A percentile compares a stretch with the other conserved stretches of the same genome.
phyloP scores from a whole-genome alignment of 805 yeast genomes.

The Yarrowia hollandica region DNA sequence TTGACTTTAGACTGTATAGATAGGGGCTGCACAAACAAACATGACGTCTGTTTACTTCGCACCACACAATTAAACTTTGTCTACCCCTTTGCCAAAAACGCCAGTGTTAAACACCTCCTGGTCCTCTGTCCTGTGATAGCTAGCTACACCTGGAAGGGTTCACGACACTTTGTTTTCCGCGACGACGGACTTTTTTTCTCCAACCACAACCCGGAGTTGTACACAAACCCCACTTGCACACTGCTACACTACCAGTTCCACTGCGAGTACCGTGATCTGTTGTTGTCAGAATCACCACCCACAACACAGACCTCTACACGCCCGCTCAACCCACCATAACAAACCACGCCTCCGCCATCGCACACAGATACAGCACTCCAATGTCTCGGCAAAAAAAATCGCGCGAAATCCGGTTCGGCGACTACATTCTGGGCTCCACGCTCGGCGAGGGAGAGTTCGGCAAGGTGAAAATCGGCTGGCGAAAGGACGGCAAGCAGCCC shows the following conservation, averaged over 20 bases:
- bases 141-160: not conserved
- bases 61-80: not conserved
- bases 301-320: not conserved
- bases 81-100: constrained; percentile 26
- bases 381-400: constrained; percentile 12
- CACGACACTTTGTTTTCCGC: too few species aligned
- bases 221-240: too few species aligned
- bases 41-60: constrained; percentile 27
- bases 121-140: too few species aligned
- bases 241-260: too few species aligned
- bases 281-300: not conserved
- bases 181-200: too few species aligned
- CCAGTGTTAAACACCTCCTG: constrained; percentile 22
- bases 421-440: constrained; percentile 86
- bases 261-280: too few species aligned
- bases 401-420: constrained; percentile 66
- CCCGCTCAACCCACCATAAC: not conserved
- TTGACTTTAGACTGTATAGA: constrained; percentile 23
- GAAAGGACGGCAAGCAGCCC: constrained; percentile 62
- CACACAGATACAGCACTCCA: not conserved
- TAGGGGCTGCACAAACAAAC: constrained; percentile 29
- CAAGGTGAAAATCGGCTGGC: constrained; percentile 95
- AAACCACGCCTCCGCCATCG: not conserved
- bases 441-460: constrained; percentile 98
- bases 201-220: too few species aligned